Base-by-base conservation (phyloP, 164 flowering plant species). In the Platanus orientalis region DNA sequence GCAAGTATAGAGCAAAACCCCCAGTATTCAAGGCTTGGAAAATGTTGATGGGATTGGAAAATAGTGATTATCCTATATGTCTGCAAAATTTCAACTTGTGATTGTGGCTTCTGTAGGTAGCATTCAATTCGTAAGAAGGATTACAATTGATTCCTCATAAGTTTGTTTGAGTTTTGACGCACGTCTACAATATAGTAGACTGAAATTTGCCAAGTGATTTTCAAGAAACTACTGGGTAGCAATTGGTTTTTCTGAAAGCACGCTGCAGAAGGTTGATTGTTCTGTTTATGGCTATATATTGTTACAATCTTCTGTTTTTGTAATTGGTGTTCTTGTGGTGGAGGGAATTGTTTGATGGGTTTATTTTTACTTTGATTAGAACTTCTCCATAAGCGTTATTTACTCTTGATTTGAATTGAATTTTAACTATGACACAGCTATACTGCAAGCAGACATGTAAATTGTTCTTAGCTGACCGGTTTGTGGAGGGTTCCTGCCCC, bases 401-500 rank as follows among this genome's bases (percentile, higher is more conserved):
- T 50, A 44, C 11, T 9, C 39, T 50, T 25, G 16, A 4, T 48
- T 63, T 34, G 27, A 65, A 44, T 62, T 61, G 52, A 49, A 54
- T 63, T 69, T 42, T 27, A 45, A 24, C 17, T 60, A 26, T 47
- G 2, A 52, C 74, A 61, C 86, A 90, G 99, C 95, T 81, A 58
- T 94, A 83, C 69, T 94, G 99, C 62, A 85, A 84, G n/a, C n/a
- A n/a, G 54, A 83, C 79, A 27, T 94, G 99, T 75, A 11, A 80
- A 58, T 81, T 78, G 60, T 94, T 89, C 76, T 77, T 94, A 65
- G 97, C 99, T 40, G 99, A 94, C 57, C 81, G 96, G 29, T 85
- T 89, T 53, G 99, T 91, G 67, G 99, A 94, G 75, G 99, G 99
- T 27, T 66, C 60, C 58, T 94, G 99, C 68, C 99, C 99, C 10